Conservation (phyloP, 208 protist species). For the Perkinsela sp. region DNA sequence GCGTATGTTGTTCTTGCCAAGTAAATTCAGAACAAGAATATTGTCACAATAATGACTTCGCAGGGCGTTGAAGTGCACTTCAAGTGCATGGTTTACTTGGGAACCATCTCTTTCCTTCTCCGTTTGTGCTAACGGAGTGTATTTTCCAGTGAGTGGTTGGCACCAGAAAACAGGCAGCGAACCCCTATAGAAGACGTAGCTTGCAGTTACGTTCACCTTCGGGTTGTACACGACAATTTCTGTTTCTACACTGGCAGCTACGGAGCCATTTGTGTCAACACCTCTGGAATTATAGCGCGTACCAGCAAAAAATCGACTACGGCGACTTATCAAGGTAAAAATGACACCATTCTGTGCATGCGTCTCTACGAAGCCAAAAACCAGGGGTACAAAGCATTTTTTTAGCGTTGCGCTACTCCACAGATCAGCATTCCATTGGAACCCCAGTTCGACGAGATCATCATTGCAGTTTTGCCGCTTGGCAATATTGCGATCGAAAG, state of each 20-base stretch:
- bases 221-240: conserved; percentile 4
- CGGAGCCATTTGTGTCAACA: conserved; percentile 9
- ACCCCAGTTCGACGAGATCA: neutral
- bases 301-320: conserved; percentile 32
- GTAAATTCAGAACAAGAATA: neutral
- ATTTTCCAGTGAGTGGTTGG: neutral
- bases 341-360: neutral
- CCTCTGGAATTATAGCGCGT: conserved; percentile 44
- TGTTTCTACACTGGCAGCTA: conserved; percentile 5
- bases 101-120: neutral
- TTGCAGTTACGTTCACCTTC: neutral
- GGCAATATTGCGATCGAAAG: neutral
- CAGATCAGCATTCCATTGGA: neutral
- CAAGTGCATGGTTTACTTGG: neutral
- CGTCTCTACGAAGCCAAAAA: neutral
- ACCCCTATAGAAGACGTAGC: neutral
- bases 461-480: neutral
- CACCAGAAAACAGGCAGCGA: neutral
- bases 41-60: neutral
- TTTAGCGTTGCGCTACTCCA: neutral
- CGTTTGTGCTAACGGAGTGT: neutral
- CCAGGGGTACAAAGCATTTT: neutral
- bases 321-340: conserved; percentile 3
- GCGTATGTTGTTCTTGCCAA: neutral
- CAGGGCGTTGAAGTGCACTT: neutral